Evolutionary conservation across 2,329 filamentous ascomycete genomes (phyloP), one percentile per base, ranked within the genome.

Genomic region (Xylaria sp.): DNA sequence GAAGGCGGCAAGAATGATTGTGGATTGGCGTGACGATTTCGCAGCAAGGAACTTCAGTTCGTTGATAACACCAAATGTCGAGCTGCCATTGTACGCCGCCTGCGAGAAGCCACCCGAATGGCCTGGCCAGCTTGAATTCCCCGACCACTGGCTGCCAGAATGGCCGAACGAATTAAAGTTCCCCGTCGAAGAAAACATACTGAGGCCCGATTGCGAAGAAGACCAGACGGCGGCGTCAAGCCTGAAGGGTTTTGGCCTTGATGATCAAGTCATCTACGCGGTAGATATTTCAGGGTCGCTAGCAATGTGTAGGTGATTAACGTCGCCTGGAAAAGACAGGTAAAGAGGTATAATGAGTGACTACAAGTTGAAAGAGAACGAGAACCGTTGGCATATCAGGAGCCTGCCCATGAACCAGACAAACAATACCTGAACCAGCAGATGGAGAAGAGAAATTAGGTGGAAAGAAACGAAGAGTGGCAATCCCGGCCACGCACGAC

Each of bases 1-100:
- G 80, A 90, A 89, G 63, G 82, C 79, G 41, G 88, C 85, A 63
- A 90, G 81, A 67, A 90, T 87, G 64, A 90, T 85, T 50, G 86
- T 87, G 28, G 87, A 89, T 20, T 85, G 88, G 72, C 89, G 83
- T 73, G 89, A 82, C 39, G 87, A 89, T 73, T 84, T 88, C 69
- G 84, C 83, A 18, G 84, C 81, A 34, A 83, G 82, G 70, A 87
- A 85, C 66, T 80, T 82, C 71, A 88, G 81, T 70, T 86, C 76
- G 73, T 85, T 85, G 72, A 85, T 82, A 69, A 86, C 77, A 45
- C 81, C 77, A 45, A 81, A 81, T 6, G 83, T 83, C 36, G 80
- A 78, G 74, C 85, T 87, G 61, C 68, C 72, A 74, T 74, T 72
- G 63, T 59, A 73, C 52, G 76, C 72, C 48, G 75, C 74, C 62